Conservation (phyloP, 2,329 filamentous ascomycete genomes). For the Colletotrichum sp. region DNA sequence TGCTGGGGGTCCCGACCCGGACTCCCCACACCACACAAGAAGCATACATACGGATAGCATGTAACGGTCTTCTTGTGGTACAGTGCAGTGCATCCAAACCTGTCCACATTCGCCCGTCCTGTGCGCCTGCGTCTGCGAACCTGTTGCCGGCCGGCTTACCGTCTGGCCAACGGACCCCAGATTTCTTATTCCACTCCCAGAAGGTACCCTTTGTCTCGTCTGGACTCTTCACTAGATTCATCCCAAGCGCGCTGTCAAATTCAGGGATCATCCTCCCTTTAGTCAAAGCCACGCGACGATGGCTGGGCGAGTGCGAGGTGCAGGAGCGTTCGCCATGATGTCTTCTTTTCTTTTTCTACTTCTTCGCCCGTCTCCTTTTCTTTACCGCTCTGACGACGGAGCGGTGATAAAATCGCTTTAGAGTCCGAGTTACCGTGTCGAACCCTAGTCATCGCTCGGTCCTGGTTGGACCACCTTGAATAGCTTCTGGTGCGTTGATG, state of each 20-base stretch:
- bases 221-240: conserved; percentile 15
- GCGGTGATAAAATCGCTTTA: neutral
- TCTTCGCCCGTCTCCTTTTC: neutral
- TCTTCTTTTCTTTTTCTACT: neutral
- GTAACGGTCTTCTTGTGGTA: conserved; percentile 11
- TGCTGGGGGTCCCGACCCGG: neutral
- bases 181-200: conserved; percentile 6
- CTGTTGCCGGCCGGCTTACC: neutral
- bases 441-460: conserved; percentile 5
- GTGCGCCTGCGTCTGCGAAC: conserved; percentile 4
- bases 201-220: neutral
- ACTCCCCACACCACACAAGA: neutral
- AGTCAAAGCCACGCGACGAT: conserved; percentile 16
- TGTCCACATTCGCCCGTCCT: neutral
- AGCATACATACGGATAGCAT: neutral
- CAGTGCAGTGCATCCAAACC: neutral
- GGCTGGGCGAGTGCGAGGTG: conserved; percentile 7
- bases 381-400: conserved; percentile 8
- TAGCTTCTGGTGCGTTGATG: neutral
- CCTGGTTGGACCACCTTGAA: conserved; percentile 1
- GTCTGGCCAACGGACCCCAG: conserved; percentile 7
- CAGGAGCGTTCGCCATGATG: conserved; percentile 17
- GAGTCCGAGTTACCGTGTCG: neutral
- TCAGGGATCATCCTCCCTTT: conserved; percentile 12
- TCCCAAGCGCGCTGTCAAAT: conserved; percentile 1